Conservation (phyloP, 2,329 filamentous ascomycete species). For the Calonectria leucothoes region DNA sequence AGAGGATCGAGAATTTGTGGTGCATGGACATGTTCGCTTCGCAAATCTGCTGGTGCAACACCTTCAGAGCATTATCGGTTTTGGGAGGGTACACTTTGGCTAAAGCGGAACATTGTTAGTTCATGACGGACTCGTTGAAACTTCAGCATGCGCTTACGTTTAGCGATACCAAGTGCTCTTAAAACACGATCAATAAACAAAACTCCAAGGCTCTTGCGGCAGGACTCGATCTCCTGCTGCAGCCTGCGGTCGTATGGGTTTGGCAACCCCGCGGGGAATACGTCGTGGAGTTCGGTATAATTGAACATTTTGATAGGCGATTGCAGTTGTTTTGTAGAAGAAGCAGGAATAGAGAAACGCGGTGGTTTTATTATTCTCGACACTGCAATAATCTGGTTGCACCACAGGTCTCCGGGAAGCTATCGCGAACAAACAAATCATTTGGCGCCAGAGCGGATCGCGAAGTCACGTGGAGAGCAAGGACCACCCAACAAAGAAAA, state of each 20-base stretch:
- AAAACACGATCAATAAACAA: constrained; percentile 86
- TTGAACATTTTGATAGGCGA: constrained; percentile 63
- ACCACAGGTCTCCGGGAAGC: constrained; percentile 18
- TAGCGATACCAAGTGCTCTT: constrained; percentile 74
- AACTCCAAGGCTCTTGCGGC: constrained; percentile 74
- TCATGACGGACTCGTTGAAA: rapidly evolving
- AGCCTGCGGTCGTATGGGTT: constrained; percentile 72
- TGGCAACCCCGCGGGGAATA: constrained; percentile 72
- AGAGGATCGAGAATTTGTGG: constrained; percentile 85
- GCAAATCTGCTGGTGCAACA: constrained; percentile 77
- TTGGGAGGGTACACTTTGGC: constrained; percentile 80
- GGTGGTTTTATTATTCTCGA: not conserved
- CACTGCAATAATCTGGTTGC: not conserved
- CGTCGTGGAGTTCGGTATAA: constrained; percentile 74
- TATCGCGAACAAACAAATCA: constrained; percentile 37
- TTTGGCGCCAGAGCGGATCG: constrained; percentile 20
- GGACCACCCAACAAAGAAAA: not conserved
- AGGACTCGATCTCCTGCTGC: constrained; percentile 72
- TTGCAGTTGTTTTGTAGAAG: not conserved
- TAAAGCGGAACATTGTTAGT: constrained; percentile 40
- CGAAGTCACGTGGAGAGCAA: constrained; percentile 38
- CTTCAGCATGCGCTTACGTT: constrained; percentile 61
- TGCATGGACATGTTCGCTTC: constrained; percentile 73
- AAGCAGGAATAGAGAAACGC: no score
- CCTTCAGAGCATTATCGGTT: constrained; percentile 73